Conservation (phyloP, 306 rosid genomes). For the Carpinus viminea region DNA sequence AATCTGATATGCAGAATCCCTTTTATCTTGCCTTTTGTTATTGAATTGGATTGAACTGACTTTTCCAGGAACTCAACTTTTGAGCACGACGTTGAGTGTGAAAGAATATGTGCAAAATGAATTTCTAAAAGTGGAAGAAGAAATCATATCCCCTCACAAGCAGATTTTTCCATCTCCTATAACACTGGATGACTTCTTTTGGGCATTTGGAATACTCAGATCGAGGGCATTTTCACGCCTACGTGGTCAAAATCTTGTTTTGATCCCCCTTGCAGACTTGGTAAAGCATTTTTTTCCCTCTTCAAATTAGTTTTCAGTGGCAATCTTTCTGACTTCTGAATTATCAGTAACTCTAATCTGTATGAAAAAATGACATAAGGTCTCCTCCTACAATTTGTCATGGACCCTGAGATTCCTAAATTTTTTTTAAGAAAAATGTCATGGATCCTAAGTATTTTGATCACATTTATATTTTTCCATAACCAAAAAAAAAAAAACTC, state of each 20-base stretch:
- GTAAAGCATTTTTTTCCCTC: constrained; percentile 49
- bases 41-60: constrained; percentile 27
- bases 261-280: constrained; percentile 85
- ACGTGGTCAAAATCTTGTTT: constrained; percentile 76
- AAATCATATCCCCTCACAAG: constrained; percentile 71
- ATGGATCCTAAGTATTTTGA: neutral
- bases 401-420: neutral
- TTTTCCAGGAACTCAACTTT: constrained; percentile 85
- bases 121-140: constrained; percentile 69
- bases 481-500: too few species aligned
- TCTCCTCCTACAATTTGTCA: neutral
- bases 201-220: constrained; percentile 97
- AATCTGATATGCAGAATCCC: neutral
- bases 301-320: constrained; percentile 10
- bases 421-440: neutral
- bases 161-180: constrained; percentile 73
- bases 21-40: constrained; percentile 11
- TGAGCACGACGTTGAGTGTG: constrained; percentile 76
- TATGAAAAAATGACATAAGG: neutral
- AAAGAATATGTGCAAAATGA: constrained; percentile 82
- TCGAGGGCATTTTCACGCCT: constrained; percentile 95
- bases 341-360: neutral
- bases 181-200: constrained; percentile 86
- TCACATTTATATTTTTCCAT: neutral
- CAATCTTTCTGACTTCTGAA: constrained; percentile 7